These are phyloP conservation scores for Asterophora parasitica DNA, from an alignment of 768 basidiomycete species.

Conservation along the genomic window DNA sequence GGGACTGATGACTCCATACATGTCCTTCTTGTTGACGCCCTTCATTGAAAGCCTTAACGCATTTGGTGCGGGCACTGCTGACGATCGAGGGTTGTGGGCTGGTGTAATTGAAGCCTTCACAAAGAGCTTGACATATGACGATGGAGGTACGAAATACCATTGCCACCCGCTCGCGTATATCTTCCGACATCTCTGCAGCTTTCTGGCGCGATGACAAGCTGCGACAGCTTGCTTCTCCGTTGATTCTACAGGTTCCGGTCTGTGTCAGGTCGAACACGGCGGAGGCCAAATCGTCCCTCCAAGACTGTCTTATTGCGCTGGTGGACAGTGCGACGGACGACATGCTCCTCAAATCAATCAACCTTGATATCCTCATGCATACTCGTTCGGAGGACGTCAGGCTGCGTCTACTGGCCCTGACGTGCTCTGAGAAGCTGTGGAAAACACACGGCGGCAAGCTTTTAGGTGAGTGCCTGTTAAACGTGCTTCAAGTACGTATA, in stretches of 20 bases:
- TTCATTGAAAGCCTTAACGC: conserved; percentile 57
- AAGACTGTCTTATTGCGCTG: conserved; percentile 51
- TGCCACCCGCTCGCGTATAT: not conserved
- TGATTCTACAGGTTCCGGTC: conserved; percentile 64
- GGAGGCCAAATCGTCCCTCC: conserved; percentile 37
- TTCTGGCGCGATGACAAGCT: conserved; percentile 90
- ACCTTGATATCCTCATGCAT: conserved; percentile 80
- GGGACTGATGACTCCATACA: conserved; percentile 90
- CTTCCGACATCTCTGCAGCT: conserved; percentile 35
- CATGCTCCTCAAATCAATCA: conserved; percentile 71
- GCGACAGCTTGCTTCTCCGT: conserved; percentile 49
- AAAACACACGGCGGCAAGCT: conserved; percentile 68
- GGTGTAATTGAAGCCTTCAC: conserved; percentile 56
- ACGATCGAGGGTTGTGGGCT: conserved; percentile 54
- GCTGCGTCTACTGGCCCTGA: conserved; percentile 66
- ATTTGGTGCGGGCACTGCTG: conserved; percentile 31
- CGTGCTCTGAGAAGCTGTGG: conserved; percentile 74
- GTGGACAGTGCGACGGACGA: conserved; percentile 52
- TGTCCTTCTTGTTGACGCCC: conserved; percentile 68
- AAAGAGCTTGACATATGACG: conserved; percentile 72
- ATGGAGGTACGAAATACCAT: conserved; percentile 55
- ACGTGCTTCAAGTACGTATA: not conserved
- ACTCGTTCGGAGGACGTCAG: conserved; percentile 78
- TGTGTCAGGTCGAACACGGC: conserved; percentile 33
- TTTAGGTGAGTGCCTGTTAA: conserved; percentile 43